Conservation (phyloP, 371 early-diverging fungal genomes). For the Mortierella sp. region DNA sequence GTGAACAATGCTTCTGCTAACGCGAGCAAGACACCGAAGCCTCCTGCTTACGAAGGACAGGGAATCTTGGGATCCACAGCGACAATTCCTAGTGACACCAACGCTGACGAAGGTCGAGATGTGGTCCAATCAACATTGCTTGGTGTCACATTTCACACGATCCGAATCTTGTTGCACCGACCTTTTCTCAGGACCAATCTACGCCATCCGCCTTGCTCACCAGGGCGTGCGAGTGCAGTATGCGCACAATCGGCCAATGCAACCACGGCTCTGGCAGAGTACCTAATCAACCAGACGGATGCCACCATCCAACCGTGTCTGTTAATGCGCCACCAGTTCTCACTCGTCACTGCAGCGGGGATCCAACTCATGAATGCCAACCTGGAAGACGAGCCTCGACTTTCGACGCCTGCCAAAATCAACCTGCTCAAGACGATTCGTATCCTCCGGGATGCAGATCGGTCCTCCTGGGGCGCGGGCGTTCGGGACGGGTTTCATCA, state of each 20-base stretch:
- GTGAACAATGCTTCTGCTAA: not conserved
- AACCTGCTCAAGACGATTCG: slow-evolving; percentile 50
- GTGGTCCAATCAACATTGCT: slow-evolving; percentile 39
- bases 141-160: slow-evolving; percentile 39
- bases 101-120: slow-evolving; percentile 39
- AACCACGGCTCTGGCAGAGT: slow-evolving; percentile 44
- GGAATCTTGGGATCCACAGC: not conserved
- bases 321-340: slow-evolving; percentile 52
- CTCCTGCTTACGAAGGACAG: not conserved
- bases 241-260: slow-evolving; percentile 54
- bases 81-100: slow-evolving; percentile 5
- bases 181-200: slow-evolving; percentile 50
- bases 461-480: slow-evolving; percentile 35
- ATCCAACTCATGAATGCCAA: slow-evolving; percentile 49
- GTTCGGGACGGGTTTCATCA: slow-evolving; percentile 33
- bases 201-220: slow-evolving; percentile 48
- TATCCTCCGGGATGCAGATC: slow-evolving; percentile 43
- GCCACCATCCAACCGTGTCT: slow-evolving; percentile 33
- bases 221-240: slow-evolving; percentile 38
- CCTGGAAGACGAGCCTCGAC: slow-evolving; percentile 48
- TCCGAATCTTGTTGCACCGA: slow-evolving; percentile 46
- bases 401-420: slow-evolving; percentile 54
- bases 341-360: slow-evolving; percentile 48
- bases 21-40: slow-evolving; percentile 8
- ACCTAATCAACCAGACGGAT: slow-evolving; percentile 43